phyloP scores from a whole-genome alignment of 257 asterid species.

The Rehmannia glutinosa region DNA sequence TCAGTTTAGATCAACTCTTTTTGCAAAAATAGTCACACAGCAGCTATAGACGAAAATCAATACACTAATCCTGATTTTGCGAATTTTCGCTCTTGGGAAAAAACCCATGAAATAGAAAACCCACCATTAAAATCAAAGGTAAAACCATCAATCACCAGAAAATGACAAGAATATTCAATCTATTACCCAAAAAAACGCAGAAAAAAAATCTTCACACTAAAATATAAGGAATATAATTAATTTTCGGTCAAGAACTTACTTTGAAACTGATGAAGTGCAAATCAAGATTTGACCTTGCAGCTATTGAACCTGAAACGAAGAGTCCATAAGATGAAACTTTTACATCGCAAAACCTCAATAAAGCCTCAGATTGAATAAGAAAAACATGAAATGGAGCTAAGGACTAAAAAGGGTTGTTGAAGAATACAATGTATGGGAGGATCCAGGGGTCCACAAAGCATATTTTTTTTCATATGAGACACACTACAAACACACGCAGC shows the following conservation, averaged over 20 bases:
- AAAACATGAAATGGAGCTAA: not conserved
- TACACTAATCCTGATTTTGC: no score
- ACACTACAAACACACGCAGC: slow-evolving; percentile 36
- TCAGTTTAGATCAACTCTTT: not conserved
- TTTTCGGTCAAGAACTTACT: slow-evolving; percentile 19
- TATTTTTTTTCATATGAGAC: slow-evolving; percentile 20
- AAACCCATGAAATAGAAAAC: no score
- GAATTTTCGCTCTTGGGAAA: no score
- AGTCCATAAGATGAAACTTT: not conserved
- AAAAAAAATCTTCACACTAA: slow-evolving; percentile 2
- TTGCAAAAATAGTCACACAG: not conserved
- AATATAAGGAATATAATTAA: not conserved
- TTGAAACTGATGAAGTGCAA: slow-evolving; percentile 19
- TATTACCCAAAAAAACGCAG: not conserved
- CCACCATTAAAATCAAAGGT: not conserved
- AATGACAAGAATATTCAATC: slow-evolving; percentile 3
- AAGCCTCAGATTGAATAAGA: not conserved
- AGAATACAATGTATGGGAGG: slow-evolving; percentile 32
- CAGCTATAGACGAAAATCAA: no score
- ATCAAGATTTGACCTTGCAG: slow-evolving; percentile 17
- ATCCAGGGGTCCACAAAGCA: slow-evolving; percentile 24
- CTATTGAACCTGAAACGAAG: slow-evolving; percentile 13
- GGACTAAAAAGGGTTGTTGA: slow-evolving; percentile 16
- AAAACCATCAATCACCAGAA: not conserved
- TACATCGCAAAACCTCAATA: slow-evolving; percentile 4